phyloP scores from a whole-genome alignment of 768 basidiomycete species.

The Leccinum disarticulatum region DNA sequence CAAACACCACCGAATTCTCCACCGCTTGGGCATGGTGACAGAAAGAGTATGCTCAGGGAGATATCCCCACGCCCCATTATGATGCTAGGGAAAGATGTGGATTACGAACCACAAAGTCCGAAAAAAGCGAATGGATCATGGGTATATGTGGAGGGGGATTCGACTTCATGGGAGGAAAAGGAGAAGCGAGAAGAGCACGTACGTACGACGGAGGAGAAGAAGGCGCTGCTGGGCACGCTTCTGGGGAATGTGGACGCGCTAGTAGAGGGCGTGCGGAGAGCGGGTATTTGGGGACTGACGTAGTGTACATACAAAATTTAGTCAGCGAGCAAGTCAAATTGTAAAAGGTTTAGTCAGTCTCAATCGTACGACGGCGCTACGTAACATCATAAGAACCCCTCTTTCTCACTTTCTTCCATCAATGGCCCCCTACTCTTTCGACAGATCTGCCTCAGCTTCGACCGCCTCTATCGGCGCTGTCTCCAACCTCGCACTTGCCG shows the following conservation, averaged over 20 bases:
- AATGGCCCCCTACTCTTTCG: constrained; percentile 7
- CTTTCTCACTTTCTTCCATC: not conserved
- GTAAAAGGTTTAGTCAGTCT: constrained; percentile 2
- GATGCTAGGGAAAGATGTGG: constrained; percentile 70
- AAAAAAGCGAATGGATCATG: constrained; percentile 45
- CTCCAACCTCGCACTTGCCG: constrained; percentile 41
- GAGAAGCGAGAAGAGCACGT: constrained; percentile 18
- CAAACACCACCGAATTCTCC: constrained; percentile 27
- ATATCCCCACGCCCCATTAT: constrained; percentile 46
- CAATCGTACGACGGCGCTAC: not conserved
- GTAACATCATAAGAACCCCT: not conserved
- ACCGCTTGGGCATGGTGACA: constrained; percentile 26
- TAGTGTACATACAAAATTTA: constrained; percentile 19
- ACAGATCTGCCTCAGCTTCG: constrained; percentile 38
- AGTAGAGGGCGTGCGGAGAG: constrained; percentile 82
- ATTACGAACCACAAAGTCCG: constrained; percentile 73
- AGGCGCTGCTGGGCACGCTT: constrained; percentile 74
- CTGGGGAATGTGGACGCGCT: constrained; percentile 90
- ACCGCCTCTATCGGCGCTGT: constrained; percentile 41
- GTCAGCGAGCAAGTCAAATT: not conserved
- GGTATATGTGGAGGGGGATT: constrained; percentile 32
- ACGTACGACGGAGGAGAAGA: constrained; percentile 80
- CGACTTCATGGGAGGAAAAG: constrained; percentile 6
- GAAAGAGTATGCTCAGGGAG: constrained; percentile 23
- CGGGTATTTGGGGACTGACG: constrained; percentile 82